Percentiles rank a stretch among this genome's conserved stretches.
These are phyloP conservation scores for Saturnispora halmiae DNA, from an alignment of 805 yeast genomes.

Conservation along the genomic window DNA sequence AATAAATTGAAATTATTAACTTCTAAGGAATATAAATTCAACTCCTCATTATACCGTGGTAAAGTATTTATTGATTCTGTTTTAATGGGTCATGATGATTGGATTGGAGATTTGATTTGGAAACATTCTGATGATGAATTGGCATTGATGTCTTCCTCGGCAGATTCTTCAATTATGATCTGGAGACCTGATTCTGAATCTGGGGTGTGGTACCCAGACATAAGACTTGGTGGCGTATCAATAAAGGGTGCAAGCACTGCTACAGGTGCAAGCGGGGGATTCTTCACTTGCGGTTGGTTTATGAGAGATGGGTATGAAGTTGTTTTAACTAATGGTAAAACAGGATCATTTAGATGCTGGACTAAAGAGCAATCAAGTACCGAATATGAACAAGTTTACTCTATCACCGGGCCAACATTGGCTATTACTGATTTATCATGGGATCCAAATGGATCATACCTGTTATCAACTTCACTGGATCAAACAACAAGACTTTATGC, in stretches of 20 bases:
- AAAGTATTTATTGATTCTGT: slow-evolving; percentile 82
- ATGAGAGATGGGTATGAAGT: slow-evolving; percentile 30
- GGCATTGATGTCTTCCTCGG: slow-evolving; percentile 72
- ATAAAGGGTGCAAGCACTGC: slow-evolving; percentile 98
- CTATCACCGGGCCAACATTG: slow-evolving; percentile 67
- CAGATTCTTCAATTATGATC: slow-evolving; percentile 86
- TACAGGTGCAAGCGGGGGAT: slow-evolving; percentile 80
- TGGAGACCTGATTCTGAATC: slow-evolving; percentile 86
- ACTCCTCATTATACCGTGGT: slow-evolving; percentile 28
- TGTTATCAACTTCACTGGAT: slow-evolving; percentile 75
- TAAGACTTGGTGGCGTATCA: slow-evolving; percentile 83
- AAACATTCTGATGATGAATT: slow-evolving; percentile 46
- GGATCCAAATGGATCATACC: slow-evolving; percentile 55
- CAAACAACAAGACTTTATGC: slow-evolving; percentile 87
- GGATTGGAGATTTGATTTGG: slow-evolving; percentile 87
- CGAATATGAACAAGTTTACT: slow-evolving; percentile 33
- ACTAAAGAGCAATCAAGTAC: slow-evolving; percentile 25
- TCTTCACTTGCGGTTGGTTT: slow-evolving; percentile 65
- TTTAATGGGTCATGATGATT: slow-evolving; percentile 96
- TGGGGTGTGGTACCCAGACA: slow-evolving; percentile 81
- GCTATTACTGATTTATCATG: slow-evolving; percentile 75
- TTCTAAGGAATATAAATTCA: slow-evolving; percentile 64
- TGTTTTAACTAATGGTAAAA: slow-evolving; percentile 76
- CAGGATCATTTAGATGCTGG: slow-evolving; percentile 91
- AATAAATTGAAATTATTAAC: slow-evolving; percentile 46